Evolutionary conservation across 352 stramenopile species (phyloP), one percentile per base, ranked within the genome.

Genomic region (Pythium rhizo-oryzae): DNA sequence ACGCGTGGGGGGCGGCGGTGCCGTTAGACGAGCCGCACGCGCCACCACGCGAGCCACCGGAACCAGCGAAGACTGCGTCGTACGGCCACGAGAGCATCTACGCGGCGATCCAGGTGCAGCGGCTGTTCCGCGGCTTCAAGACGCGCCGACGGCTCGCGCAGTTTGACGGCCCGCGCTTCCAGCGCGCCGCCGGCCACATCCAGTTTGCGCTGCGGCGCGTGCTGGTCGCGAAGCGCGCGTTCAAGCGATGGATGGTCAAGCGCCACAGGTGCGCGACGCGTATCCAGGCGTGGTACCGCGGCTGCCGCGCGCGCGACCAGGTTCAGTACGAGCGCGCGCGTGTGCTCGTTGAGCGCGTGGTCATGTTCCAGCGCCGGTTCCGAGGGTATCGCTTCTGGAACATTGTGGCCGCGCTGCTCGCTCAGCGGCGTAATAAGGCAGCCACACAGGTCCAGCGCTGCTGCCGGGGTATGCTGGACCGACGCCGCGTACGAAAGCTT

Each of bases 71-170:
- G 73, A 15, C 43, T 49, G 11, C 62, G 65, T 25, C 4, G 0
- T 88, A 88, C 19, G 74, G 72, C 1, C 71, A 83, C 16, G 84
- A 92, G 59, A 76, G 79, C 46, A 80, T 71, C 49, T 88, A 85
- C 49, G 84, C 84, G 30, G 82, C 80, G 52, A 84, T 70, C 15
- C 75, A 84, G 54, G 87, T 90, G 35, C 84, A 92, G 61, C 79
- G 79, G 33, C 68, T 88, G 33, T 53, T 72, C 24, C 77, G 81
- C 11, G 84, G 82, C 1, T 62, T 75, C 13, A 61, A 60, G 6
- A 70, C 74, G 37, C 69, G 84, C 1, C 67, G 43, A n/a, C 62
- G 65, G 8, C 74, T 89, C 52, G 63, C 67, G 28, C 64, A 64
- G 0, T 78, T 85, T 37, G 67, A 84, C 12, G 82, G 82, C 5